Conservation (phyloP, 1,139 yeast species). For the Trichomonascaceae sp. region DNA sequence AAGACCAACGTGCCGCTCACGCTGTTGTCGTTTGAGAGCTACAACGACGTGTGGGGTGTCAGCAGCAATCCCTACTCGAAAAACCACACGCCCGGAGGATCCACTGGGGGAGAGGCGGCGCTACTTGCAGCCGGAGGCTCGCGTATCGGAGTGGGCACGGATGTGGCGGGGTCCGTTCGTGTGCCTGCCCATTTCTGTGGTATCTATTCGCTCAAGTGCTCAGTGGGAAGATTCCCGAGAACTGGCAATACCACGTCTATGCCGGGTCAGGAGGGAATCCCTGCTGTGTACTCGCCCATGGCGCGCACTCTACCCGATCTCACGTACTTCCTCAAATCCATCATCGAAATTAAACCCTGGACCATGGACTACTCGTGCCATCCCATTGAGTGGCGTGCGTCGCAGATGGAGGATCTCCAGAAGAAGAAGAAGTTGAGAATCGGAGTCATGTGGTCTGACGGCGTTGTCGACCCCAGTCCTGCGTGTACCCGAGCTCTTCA, state of each 20-base stretch:
- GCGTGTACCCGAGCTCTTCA: slow-evolving; percentile 47
- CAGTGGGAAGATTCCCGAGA: slow-evolving; percentile 39
- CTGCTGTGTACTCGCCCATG: slow-evolving; percentile 47
- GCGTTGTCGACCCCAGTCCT: slow-evolving; percentile 43
- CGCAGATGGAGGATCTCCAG: slow-evolving; percentile 28
- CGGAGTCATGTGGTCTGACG: slow-evolving; percentile 34
- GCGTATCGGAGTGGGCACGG: slow-evolving; percentile 41
- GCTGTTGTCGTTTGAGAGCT: slow-evolving; percentile 33
- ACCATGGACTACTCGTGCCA: slow-evolving; percentile 40
- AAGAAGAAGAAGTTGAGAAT: slow-evolving; percentile 28
- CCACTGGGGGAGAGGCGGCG: slow-evolving; percentile 39
- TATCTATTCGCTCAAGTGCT: slow-evolving; percentile 35
- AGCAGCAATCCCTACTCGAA: slow-evolving; percentile 31
- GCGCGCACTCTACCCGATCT: slow-evolving; percentile 50
- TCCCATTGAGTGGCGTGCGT: slow-evolving; percentile 47
- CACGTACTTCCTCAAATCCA: slow-evolving; percentile 43
- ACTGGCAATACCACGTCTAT: slow-evolving; percentile 38
- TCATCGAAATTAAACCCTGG: slow-evolving; percentile 55
- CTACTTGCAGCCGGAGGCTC: slow-evolving; percentile 36
- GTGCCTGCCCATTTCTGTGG: slow-evolving; percentile 38
- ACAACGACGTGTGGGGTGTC: slow-evolving; percentile 33
- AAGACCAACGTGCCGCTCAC: slow-evolving; percentile 40
- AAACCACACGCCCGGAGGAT: slow-evolving; percentile 34
- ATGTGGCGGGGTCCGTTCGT: slow-evolving; percentile 47
- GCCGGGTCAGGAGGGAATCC: slow-evolving; percentile 41